Percentiles rank a stretch among this genome's conserved stretches.
Conservation (phyloP, 2,329 filamentous ascomycete genomes). For the Pyrenophora seminiperda region DNA sequence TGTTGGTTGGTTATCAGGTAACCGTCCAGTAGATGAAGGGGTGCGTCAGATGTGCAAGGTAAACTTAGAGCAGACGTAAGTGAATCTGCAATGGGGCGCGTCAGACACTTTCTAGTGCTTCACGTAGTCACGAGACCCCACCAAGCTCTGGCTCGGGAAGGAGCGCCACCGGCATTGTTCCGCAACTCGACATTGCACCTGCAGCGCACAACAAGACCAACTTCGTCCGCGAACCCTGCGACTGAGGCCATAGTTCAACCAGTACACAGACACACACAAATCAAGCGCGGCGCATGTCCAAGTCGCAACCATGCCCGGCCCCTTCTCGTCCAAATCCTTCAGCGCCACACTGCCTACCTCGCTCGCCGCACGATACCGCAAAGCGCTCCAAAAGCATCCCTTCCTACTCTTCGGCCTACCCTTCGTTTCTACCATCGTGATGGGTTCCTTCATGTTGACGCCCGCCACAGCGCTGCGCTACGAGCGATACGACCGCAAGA, state of each 20-base stretch:
- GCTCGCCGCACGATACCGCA: constrained; percentile 77
- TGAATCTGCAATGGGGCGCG: constrained; percentile 20
- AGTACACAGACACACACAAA: neutral
- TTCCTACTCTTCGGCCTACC: constrained; percentile 94
- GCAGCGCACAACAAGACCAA: constrained; percentile 8
- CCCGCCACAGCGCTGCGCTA: constrained; percentile 93
- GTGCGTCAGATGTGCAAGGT: neutral
- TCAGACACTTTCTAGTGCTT: constrained; percentile 8
- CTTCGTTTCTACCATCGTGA: constrained; percentile 87
- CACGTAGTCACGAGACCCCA: constrained; percentile 32
- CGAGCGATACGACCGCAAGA: constrained; percentile 88
- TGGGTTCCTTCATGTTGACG: constrained; percentile 90
- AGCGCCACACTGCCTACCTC: constrained; percentile 61
- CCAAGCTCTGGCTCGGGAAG: constrained; percentile 24
- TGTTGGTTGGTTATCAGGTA: neutral
- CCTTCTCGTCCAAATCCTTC: constrained; percentile 66
- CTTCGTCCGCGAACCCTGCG: neutral
- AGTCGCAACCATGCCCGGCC: constrained; percentile 55
- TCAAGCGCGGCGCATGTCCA: neutral
- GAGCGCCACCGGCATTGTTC: constrained; percentile 11
- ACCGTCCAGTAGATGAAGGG: neutral
- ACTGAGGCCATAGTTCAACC: neutral
- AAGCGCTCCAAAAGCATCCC: constrained; percentile 74
- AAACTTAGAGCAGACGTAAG: neutral
- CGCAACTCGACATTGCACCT: constrained; percentile 3